These are phyloP conservation scores for Gymnopus androsaceus DNA, from an alignment of 1,284 basidiomycete species.

Conservation along the genomic window DNA sequence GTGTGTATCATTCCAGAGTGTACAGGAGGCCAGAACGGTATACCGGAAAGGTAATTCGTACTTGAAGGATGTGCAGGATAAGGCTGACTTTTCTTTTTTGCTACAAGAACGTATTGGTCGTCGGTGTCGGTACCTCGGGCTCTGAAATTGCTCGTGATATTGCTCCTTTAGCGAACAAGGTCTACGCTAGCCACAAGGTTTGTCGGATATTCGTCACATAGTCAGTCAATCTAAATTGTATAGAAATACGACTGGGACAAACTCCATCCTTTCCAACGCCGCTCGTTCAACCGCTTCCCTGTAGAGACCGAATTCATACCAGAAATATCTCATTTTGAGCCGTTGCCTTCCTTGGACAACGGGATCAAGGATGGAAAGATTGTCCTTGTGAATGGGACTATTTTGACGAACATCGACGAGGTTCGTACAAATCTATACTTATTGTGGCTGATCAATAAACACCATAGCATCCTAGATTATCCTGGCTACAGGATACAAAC, in stretches of 20 bases:
- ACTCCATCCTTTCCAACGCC: slow-evolving; percentile 22
- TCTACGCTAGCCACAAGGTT: slow-evolving; percentile 22
- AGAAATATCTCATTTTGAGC: slow-evolving; percentile 20
- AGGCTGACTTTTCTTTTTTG: background rate
- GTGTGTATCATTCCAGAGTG: slow-evolving; percentile 24
- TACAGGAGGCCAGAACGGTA: slow-evolving; percentile 25
- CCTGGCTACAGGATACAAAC: slow-evolving; percentile 24
- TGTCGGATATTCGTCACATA: background rate
- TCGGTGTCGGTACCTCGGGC: slow-evolving; percentile 24
- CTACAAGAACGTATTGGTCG: slow-evolving; percentile 22
- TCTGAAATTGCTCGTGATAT: slow-evolving; percentile 27
- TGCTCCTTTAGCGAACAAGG: slow-evolving; percentile 17
- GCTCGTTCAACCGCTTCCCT: slow-evolving; percentile 23
- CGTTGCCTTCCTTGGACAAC: slow-evolving; percentile 14
- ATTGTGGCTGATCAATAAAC: no score
- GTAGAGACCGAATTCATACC: slow-evolving; percentile 20
- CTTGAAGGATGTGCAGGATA: background rate
- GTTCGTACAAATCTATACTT: no score
- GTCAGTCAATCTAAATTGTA: background rate
- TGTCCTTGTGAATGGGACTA: slow-evolving; percentile 21
- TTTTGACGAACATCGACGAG: slow-evolving; percentile 24
- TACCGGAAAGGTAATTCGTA: slow-evolving; percentile 20
- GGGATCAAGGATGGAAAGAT: slow-evolving; percentile 22
- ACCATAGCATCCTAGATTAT: slow-evolving; percentile 20
- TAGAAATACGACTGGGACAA: slow-evolving; percentile 18